Conservation (phyloP, 768 basidiomycete species). For the Tulasnella sp. region DNA sequence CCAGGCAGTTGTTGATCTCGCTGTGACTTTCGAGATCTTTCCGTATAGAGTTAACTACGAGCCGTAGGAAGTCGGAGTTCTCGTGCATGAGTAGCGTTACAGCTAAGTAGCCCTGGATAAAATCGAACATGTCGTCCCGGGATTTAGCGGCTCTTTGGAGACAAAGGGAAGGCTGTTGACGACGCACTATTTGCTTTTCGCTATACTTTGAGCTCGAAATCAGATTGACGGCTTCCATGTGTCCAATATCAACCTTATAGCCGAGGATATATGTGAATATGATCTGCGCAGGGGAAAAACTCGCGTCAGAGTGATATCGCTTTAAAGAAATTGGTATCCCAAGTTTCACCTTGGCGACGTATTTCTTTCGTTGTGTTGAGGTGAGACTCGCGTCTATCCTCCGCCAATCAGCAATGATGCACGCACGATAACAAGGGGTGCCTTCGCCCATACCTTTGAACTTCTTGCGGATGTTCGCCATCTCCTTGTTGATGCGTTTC, state of each 20-base stretch:
- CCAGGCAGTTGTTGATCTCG: slow-evolving; percentile 92
- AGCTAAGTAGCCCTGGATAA: slow-evolving; percentile 97
- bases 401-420: too few relatives aligned
- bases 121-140: neutral
- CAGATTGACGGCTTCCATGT: slow-evolving; percentile 98
- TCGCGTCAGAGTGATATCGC: too few relatives aligned
- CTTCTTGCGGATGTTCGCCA: slow-evolving; percentile 98
- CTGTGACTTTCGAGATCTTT: slow-evolving; percentile 93
- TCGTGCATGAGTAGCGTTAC: slow-evolving; percentile 97
- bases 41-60: slow-evolving; percentile 96
- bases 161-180: neutral
- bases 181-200: slow-evolving; percentile 93
- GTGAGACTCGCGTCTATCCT: slow-evolving; percentile 14
- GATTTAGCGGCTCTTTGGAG: neutral
- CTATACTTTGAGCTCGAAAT: slow-evolving; percentile 93
- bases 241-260: slow-evolving; percentile 97
- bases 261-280: slow-evolving; percentile 98
- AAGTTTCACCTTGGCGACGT: slow-evolving; percentile 61
- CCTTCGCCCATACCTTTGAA: slow-evolving; percentile 89
- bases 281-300: slow-evolving; percentile 34
- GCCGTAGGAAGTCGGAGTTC: slow-evolving; percentile 89
- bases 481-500: slow-evolving; percentile 98
- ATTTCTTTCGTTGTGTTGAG: slow-evolving; percentile 85
- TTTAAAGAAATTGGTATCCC: too few relatives aligned
- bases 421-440: neutral